These are phyloP conservation scores for Phoma sp. DNA, from an alignment of 2,329 filamentous ascomycete species.

Conservation along the genomic window DNA sequence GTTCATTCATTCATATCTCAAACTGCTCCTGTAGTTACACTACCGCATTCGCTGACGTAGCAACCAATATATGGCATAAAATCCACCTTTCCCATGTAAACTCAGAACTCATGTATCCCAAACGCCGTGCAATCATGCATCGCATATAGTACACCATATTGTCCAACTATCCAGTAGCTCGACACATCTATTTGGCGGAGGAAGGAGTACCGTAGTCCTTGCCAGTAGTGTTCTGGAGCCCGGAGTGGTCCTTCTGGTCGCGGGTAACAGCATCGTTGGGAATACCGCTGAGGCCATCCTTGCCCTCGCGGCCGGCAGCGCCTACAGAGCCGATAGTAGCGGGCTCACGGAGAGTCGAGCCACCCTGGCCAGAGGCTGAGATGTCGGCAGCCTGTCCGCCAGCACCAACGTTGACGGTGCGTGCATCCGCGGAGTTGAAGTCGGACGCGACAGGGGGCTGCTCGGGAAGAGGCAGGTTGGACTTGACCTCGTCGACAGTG, in stretches of 20 bases:
- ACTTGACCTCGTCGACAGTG: constrained; percentile 71
- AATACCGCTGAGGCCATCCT: constrained; percentile 62
- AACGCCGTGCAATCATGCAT: constrained; percentile 21
- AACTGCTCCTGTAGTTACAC: constrained; percentile 21
- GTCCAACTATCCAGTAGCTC: not conserved
- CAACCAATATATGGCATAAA: not conserved
- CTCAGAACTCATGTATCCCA: constrained; percentile 2
- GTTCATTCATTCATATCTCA: constrained; percentile 20
- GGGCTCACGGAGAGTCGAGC: constrained; percentile 52
- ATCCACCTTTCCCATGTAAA: not conserved
- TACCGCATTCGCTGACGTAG: constrained; percentile 16
- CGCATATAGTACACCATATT: constrained; percentile 8
- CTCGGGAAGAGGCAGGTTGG: constrained; percentile 81
- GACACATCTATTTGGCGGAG: constrained; percentile 3
- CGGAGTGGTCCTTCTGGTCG: constrained; percentile 53
- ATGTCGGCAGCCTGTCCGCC: constrained; percentile 60
- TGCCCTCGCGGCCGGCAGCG: constrained; percentile 67
- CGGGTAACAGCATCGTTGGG: constrained; percentile 67
- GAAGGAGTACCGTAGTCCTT: constrained; percentile 12
- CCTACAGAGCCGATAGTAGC: constrained; percentile 59
- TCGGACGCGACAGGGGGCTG: constrained; percentile 79
- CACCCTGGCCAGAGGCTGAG: constrained; percentile 45
- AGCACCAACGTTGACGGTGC: constrained; percentile 74
- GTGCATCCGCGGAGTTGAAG: constrained; percentile 75
- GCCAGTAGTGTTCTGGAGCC: constrained; percentile 50